These are phyloP conservation scores for Dillenia suffruticosa DNA, from an alignment of 164 flowering plant species.

Conservation along the genomic window DNA sequence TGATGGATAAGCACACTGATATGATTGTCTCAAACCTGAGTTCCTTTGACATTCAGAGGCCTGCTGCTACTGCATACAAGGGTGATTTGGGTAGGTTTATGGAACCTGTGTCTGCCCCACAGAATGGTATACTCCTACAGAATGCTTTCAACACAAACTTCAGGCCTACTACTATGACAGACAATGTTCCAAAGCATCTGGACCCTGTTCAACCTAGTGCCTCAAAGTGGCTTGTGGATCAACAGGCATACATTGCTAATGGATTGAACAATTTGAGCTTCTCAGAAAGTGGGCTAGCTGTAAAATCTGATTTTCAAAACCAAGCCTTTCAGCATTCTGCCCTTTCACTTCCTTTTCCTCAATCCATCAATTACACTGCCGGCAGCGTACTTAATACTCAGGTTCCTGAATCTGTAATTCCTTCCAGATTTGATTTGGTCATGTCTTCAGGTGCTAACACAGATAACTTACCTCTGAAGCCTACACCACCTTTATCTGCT, in stretches of 20 bases:
- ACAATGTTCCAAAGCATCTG: slow-evolving; percentile 25
- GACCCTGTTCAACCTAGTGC: slow-evolving; percentile 31
- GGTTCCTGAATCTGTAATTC: slow-evolving; percentile 34
- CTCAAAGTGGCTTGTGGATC: slow-evolving; percentile 49
- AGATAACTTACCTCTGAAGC: slow-evolving; percentile 22
- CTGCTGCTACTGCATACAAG: slow-evolving; percentile 22
- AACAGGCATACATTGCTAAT: slow-evolving; percentile 32
- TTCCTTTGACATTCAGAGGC: slow-evolving; percentile 27
- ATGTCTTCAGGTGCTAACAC: slow-evolving; percentile 28
- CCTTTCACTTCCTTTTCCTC: slow-evolving; percentile 33
- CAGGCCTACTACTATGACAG: slow-evolving; percentile 27
- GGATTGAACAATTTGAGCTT: slow-evolving; percentile 46
- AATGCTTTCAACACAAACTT: slow-evolving; percentile 16
- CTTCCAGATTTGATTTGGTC: slow-evolving; percentile 38
- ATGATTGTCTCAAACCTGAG: slow-evolving; percentile 18
- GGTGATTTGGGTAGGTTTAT: slow-evolving; percentile 24
- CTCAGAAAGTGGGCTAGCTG: slow-evolving; percentile 41
- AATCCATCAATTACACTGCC: slow-evolving; percentile 19
- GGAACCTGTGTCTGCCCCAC: slow-evolving; percentile 25
- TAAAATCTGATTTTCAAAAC: slow-evolving; percentile 30
- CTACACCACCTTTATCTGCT: slow-evolving; percentile 24
- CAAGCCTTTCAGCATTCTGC: slow-evolving; percentile 26
- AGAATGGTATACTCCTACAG: slow-evolving; percentile 23
- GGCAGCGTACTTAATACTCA: slow-evolving; percentile 21
- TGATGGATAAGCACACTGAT: slow-evolving; percentile 48